A percentile compares a stretch with the other conserved stretches of the same genome.
Conservation (phyloP, 2,329 filamentous ascomycete species). For the Exophiala sideris region DNA sequence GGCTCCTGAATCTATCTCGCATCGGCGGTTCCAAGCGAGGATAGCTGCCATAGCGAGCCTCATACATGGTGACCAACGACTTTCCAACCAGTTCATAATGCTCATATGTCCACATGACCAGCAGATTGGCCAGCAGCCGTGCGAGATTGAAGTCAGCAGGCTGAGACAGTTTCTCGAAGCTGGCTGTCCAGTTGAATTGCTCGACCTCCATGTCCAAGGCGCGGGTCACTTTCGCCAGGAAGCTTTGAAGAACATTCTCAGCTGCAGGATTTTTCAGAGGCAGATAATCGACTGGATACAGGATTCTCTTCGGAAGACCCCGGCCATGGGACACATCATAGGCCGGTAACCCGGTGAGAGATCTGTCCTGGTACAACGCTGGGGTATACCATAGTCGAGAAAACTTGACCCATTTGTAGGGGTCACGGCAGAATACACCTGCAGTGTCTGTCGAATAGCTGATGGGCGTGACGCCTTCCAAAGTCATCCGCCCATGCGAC, state of each 20-base stretch:
- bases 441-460: slow-evolving; percentile 44
- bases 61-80: neutral
- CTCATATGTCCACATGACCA: neutral
- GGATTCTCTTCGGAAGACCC: slow-evolving; percentile 1
- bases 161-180: neutral
- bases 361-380: slow-evolving; percentile 1
- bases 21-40: neutral
- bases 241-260: neutral
- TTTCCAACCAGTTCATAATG: neutral
- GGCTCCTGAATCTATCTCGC: neutral
- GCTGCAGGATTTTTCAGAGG: slow-evolving; percentile 6
- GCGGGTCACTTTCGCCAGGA: slow-evolving; percentile 1
- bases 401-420: slow-evolving; percentile 23
- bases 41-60: neutral
- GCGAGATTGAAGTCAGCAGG: neutral
- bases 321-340: neutral
- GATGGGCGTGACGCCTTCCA: slow-evolving; percentile 45
- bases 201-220: neutral
- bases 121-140: neutral
- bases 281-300: slow-evolving; percentile 7
- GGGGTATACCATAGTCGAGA: slow-evolving; percentile 9
- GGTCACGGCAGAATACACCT: slow-evolving; percentile 40
- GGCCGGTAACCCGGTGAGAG: slow-evolving; percentile 1
- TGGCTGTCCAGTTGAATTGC: slow-evolving; percentile 19
- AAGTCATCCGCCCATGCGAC: slow-evolving; percentile 38